A percentile compares a stretch with the other conserved stretches of the same genome.
phyloP scores from a whole-genome alignment of 805 yeast genomes.

The Yarrowia yakushimensis region DNA sequence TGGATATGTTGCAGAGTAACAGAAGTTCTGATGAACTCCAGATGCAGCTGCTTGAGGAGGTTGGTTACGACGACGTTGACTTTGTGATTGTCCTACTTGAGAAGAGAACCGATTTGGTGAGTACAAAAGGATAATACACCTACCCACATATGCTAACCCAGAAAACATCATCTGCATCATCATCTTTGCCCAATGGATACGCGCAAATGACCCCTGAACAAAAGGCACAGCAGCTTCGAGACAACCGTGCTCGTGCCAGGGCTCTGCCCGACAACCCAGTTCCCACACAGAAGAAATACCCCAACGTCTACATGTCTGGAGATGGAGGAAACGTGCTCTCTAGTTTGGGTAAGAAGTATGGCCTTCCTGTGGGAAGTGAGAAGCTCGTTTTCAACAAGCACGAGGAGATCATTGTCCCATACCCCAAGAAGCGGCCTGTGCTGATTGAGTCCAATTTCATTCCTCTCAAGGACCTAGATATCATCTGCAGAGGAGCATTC shows the following conservation, averaged over 20 bases:
- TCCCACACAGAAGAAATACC: conserved; percentile 53
- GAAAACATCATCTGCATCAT: conserved; percentile 23
- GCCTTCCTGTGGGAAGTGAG: conserved; percentile 78
- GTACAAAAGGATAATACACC: conserved; percentile 29
- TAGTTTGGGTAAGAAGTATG: conserved; percentile 73
- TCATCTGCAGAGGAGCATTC: conserved; percentile 79
- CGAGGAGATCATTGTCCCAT: conserved; percentile 85
- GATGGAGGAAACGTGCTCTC: conserved; percentile 69
- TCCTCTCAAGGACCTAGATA: conserved; percentile 53
- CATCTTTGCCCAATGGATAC: background rate
- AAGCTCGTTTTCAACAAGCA: conserved; percentile 44
- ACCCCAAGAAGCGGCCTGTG: conserved; percentile 48
- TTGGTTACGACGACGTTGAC: conserved; percentile 86
- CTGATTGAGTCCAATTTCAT: conserved; percentile 48
- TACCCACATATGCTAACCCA: conserved; percentile 27
- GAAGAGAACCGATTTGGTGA: conserved; percentile 31
- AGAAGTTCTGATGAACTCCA: conserved; percentile 60
- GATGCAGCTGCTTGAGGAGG: conserved; percentile 65
- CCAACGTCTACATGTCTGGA: conserved; percentile 77
- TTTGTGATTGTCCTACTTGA: conserved; percentile 62
- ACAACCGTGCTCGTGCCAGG: conserved; percentile 30
- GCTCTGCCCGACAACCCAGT: conserved; percentile 32
- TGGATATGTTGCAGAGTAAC: conserved; percentile 32
- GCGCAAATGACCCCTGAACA: conserved; percentile 29
- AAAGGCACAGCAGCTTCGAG: conserved; percentile 29